Evolutionary conservation across 208 protist genomes (phyloP).

Genomic region (Leishmania guyanensis): DNA sequence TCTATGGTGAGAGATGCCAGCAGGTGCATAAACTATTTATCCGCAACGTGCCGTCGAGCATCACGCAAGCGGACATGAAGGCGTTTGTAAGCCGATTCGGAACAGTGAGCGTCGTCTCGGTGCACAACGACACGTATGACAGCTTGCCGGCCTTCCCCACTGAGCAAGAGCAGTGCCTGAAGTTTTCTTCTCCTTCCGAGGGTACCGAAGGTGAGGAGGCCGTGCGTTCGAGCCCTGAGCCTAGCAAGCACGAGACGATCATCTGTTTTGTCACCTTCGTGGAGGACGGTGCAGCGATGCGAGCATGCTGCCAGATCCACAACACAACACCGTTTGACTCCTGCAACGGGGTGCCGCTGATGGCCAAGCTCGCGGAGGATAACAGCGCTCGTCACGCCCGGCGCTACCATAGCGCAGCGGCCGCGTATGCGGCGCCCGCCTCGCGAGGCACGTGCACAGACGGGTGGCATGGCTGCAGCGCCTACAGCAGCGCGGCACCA

Average conservation of each 20-base stretch:
- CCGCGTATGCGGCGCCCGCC: background rate
- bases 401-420: slow-evolving; percentile 14
- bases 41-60: slow-evolving; percentile 67
- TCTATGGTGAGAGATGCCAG: slow-evolving; percentile 55
- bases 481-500: background rate
- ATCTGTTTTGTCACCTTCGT: slow-evolving; percentile 76
- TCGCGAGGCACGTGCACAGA: background rate
- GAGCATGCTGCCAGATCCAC: slow-evolving; percentile 45
- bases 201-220: background rate
- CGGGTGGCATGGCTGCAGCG: background rate
- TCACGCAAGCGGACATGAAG: slow-evolving; percentile 39
- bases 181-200: background rate
- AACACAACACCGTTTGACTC: slow-evolving; percentile 44
- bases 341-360: slow-evolving; percentile 41
- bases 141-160: background rate
- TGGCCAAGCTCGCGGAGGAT: slow-evolving; percentile 61
- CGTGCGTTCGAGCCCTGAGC: background rate
- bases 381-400: slow-evolving; percentile 39
- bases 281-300: slow-evolving; percentile 41
- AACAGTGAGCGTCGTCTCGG: slow-evolving; percentile 41
- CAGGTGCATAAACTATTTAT: slow-evolving; percentile 78
- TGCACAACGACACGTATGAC: slow-evolving; percentile 69
- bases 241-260: slow-evolving; percentile 23
- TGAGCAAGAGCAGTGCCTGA: background rate
- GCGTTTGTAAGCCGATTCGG: slow-evolving; percentile 46